phyloP scores from a whole-genome alignment of 495 filamentous ascomycete genomes.

The Chlorociboria aeruginascens region DNA sequence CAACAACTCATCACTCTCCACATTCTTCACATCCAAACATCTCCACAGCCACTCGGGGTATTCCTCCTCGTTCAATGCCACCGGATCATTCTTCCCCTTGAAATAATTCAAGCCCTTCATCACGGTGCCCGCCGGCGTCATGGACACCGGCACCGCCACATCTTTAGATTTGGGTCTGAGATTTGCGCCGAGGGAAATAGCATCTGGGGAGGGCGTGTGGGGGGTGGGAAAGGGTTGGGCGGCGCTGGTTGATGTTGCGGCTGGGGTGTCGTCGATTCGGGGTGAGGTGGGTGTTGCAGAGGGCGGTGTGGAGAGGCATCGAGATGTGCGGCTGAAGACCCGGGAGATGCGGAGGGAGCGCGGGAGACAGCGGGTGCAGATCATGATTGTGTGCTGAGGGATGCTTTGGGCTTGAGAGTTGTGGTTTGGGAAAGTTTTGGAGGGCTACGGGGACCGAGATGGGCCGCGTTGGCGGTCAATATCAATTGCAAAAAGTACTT shows the following conservation, averaged over 20 bases:
- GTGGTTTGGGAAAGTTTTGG: slow-evolving; percentile 10
- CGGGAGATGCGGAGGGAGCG: neutral
- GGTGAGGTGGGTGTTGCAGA: neutral
- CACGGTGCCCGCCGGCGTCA: slow-evolving; percentile 55
- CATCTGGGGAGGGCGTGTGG: slow-evolving; percentile 28
- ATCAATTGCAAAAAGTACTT: slow-evolving; percentile 3
- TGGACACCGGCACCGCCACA: slow-evolving; percentile 27
- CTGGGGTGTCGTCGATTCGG: neutral
- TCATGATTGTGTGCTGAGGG: slow-evolving; percentile 17
- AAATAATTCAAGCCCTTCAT: slow-evolving; percentile 79
- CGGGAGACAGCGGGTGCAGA: slow-evolving; percentile 21
- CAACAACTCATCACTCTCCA: slow-evolving; percentile 20
- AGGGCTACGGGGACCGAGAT: slow-evolving; percentile 11
- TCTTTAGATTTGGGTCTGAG: slow-evolving; percentile 20
- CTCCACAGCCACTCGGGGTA: slow-evolving; percentile 91
- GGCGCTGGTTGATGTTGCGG: slow-evolving; percentile 35
- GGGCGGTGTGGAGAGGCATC: slow-evolving; percentile 15
- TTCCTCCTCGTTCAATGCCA: slow-evolving; percentile 70
- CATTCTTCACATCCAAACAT: slow-evolving; percentile 44
- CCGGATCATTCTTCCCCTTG: slow-evolving; percentile 54
- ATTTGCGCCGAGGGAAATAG: slow-evolving; percentile 3
- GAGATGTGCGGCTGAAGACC: neutral
- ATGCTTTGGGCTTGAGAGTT: neutral
- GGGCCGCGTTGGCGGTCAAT: slow-evolving; percentile 2
- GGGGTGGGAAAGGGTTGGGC: slow-evolving; percentile 41